Conservation (phyloP, 192 early-diverging fungal genomes). For the Coemansia sp. region DNA sequence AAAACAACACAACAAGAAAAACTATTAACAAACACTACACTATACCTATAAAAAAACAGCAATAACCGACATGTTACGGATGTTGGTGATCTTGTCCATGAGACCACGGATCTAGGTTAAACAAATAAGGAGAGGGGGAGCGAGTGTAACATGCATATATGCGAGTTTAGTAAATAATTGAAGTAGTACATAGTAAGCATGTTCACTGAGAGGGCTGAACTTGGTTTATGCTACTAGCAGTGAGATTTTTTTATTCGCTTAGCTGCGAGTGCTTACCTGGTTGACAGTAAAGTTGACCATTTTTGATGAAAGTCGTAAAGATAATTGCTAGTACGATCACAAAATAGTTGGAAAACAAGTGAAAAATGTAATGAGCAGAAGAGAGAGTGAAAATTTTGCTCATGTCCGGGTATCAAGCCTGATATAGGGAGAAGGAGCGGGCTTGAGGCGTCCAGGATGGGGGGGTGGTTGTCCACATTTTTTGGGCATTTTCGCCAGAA, state of each 20-base stretch:
- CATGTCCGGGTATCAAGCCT: background rate
- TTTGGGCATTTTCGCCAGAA: background rate
- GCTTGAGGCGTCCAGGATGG: background rate
- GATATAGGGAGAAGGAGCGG: background rate
- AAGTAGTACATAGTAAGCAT: background rate
- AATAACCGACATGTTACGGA: slow-evolving; percentile 99
- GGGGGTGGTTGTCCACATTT: background rate
- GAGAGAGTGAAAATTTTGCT: background rate
- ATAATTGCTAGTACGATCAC: background rate
- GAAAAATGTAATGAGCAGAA: background rate
- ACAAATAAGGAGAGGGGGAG: background rate
- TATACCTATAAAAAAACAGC: too few species aligned
- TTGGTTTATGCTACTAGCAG: background rate
- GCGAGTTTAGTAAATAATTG: background rate
- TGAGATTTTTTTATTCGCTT: background rate
- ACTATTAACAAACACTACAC: too few species aligned
- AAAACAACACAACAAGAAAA: too few species aligned
- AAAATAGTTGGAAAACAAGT: background rate
- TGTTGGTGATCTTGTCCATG: slow-evolving; percentile 89
- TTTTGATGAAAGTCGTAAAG: slow-evolving; percentile 11
- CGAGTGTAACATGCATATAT: background rate
- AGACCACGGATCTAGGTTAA: slow-evolving; percentile 67
- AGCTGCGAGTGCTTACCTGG: slow-evolving; percentile 38
- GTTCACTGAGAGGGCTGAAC: background rate
- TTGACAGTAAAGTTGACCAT: slow-evolving; percentile 59